Conservation (phyloP, 1,139 yeast genomes). For the Suhomyces choctaworum region DNA sequence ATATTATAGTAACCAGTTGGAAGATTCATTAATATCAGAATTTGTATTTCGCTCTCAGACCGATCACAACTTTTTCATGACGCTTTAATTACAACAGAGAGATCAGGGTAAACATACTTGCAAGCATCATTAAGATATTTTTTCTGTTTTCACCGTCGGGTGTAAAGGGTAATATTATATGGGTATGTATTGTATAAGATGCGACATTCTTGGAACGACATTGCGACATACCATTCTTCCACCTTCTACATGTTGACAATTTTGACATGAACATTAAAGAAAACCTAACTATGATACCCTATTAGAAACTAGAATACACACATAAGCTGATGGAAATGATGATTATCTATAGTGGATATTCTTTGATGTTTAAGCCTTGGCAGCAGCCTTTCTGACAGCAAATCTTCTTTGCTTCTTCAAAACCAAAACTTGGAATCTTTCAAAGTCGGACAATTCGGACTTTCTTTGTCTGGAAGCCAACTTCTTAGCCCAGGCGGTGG, state of each 20-base stretch:
- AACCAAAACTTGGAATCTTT: conserved; percentile 98
- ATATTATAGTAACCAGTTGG: too few species aligned
- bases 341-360: conserved; percentile 22
- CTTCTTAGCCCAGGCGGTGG: conserved; percentile 97
- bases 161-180: too few species aligned
- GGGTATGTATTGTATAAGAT: too few species aligned
- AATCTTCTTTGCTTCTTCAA: conserved; percentile 96
- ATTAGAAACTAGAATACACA: conserved; percentile 34
- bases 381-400: conserved; percentile 78
- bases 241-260: conserved; percentile 5
- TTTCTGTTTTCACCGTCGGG: too few species aligned
- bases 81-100: too few species aligned
- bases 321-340: conserved; percentile 19
- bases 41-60: too few species aligned
- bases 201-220: too few species aligned
- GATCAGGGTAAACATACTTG: too few species aligned
- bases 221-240: too few species aligned
- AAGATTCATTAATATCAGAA: too few species aligned
- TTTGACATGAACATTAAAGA: conserved; percentile 33
- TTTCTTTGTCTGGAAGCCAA: conserved; percentile 93
- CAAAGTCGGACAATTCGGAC: conserved; percentile 91
- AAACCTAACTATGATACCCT: conserved; percentile 35
- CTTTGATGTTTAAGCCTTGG: conserved; percentile 27
- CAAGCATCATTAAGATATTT: too few species aligned
- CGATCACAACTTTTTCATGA: too few species aligned